Conservation (phyloP, 148 eudicot species). For the Nepenthes mirabilis region DNA sequence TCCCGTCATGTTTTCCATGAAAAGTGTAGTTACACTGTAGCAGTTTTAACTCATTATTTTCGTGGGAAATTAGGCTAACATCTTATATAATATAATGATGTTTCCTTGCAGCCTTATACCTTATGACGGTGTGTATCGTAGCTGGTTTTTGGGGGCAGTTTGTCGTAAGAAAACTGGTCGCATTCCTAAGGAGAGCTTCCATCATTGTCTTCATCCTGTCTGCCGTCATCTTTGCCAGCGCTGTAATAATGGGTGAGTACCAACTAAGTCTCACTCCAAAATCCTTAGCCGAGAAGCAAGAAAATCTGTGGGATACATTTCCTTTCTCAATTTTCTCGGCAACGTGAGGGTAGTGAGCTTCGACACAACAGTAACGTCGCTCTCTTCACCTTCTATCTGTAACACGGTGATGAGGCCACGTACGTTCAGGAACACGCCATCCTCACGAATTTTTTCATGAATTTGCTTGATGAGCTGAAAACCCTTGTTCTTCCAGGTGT, state of each 20-base stretch:
- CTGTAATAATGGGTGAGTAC: conserved; percentile 80
- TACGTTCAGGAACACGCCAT: too few relatives aligned
- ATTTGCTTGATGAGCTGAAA: not conserved
- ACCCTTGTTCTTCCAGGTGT: conserved; percentile 43
- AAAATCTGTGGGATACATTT: not conserved
- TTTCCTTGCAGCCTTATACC: conserved; percentile 65
- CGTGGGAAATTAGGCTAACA: too few relatives aligned
- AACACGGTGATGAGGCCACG: too few relatives aligned
- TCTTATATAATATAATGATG: not conserved
- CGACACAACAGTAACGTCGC: too few relatives aligned
- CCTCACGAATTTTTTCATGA: too few relatives aligned
- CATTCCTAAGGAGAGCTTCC: conserved; percentile 69
- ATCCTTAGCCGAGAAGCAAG: not conserved
- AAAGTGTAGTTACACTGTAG: too few relatives aligned
- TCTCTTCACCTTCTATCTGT: too few relatives aligned
- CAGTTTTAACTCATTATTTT: too few relatives aligned
- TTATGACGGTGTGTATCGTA: conserved; percentile 55
- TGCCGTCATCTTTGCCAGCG: conserved; percentile 85
- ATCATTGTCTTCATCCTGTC: conserved; percentile 85
- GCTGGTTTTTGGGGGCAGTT: conserved; percentile 99
- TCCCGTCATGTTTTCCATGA: too few relatives aligned
- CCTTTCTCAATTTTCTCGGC: too few relatives aligned
- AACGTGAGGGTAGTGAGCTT: too few relatives aligned
- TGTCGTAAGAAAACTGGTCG: conserved; percentile 60
- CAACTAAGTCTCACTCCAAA: not conserved